phyloP scores from a whole-genome alignment of 2,329 filamentous ascomycete species.

The Scorias spongiosa region DNA sequence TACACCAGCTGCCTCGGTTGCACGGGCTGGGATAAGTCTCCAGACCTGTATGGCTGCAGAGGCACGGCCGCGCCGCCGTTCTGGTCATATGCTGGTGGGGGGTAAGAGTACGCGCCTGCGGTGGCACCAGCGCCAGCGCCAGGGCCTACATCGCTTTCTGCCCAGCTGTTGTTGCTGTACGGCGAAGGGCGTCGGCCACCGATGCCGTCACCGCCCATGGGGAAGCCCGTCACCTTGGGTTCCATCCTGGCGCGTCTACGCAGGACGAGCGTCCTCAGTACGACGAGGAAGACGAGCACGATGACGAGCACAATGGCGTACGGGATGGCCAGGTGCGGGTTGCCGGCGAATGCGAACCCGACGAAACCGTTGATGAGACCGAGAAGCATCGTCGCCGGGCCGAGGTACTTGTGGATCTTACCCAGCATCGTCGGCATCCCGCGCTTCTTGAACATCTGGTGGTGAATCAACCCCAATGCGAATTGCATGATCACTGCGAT shows the following conservation, averaged over 20 bases:
- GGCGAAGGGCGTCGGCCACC: neutral
- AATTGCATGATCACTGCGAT: conserved; percentile 39
- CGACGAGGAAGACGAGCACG: conserved; percentile 24
- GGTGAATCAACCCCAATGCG: conserved; percentile 40
- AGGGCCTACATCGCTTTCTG: no score
- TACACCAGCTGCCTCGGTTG: neutral
- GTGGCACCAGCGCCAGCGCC: no score
- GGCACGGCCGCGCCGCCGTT: neutral
- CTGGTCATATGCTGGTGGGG: neutral
- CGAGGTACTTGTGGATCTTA: conserved; percentile 42
- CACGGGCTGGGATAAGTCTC: neutral
- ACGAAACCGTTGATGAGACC: conserved; percentile 43
- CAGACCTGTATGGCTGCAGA: neutral
- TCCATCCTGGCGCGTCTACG: neutral
- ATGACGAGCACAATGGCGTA: conserved; percentile 32
- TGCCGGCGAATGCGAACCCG: conserved; percentile 43
- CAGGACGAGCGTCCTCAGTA: conserved; percentile 19
- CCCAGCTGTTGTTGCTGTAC: no score
- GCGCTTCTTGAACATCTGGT: conserved; percentile 32
- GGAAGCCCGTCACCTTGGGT: neutral
- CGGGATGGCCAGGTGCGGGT: conserved; percentile 33
- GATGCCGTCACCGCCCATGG: neutral
- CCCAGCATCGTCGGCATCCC: conserved; percentile 33
- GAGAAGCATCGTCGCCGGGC: conserved; percentile 37
- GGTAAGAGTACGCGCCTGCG: no score